Evolutionary conservation across 2,329 filamentous ascomycete species (phyloP), one percentile per base, ranked within the genome.

Genomic region (Arthrobotrys musiformis): DNA sequence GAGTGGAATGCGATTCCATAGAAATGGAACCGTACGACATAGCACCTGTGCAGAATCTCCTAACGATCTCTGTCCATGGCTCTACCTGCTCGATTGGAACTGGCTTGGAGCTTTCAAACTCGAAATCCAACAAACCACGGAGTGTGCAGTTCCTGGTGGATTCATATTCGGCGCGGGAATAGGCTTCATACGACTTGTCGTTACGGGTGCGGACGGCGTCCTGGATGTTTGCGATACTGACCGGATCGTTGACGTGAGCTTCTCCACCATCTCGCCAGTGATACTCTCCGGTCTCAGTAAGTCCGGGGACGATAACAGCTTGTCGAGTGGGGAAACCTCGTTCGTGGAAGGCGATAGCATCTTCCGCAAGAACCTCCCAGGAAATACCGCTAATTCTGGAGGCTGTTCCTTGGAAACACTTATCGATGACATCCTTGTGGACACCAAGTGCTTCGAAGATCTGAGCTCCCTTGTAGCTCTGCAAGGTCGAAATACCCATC

Each of bases 21-120:
- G 94, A 97, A 82, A 98, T 98, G 44, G 94, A 97, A 56, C 94
- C 94, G 83, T 98, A 98, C 1, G 94, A 98, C 94, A 98, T 98
- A 81, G 94, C 94, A 83, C 94, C 94, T 42, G 94, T 97, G 81
- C 94, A 95, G 86, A 97, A 97, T 79, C 94, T 92, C 79, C 94
- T 92, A 52, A 97, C 94, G 81, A 98, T 97, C 82, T 97, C 94
- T 2, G 94, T 97, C 94, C 94, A 98, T 19, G 94, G 93, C 86
- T 98, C 94, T 73, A 98, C 94, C 84, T 97, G 94, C 81, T 97
- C 94, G 80, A 98, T 97, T 4, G 94, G 93, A 26, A 98, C 93
- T 0, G 94, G 90, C 15, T 88, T 89, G 80, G 90, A 88, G 80
- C 95, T 92, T 54, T 97, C 94, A 81, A 97, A 97, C 84, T 96